Evolutionary conservation across 345 rosid species (phyloP).

Genomic region (Pelargonium nanum): DNA sequence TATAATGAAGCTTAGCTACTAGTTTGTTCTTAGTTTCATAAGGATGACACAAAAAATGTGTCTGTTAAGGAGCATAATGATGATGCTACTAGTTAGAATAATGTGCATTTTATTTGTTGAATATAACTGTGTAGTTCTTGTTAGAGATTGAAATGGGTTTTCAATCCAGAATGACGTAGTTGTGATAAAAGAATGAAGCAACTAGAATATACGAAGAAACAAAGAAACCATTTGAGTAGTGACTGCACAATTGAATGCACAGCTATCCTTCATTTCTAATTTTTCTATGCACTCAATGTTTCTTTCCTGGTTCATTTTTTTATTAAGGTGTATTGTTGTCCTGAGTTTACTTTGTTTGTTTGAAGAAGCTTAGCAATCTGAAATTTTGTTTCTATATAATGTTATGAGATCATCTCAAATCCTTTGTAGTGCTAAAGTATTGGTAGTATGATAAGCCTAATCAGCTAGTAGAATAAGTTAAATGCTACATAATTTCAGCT

Average conservation of each 20-base stretch:
- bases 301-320: neutral
- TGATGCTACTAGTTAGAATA: no score
- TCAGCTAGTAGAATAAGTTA: neutral
- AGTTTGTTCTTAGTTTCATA: no score
- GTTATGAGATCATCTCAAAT: neutral
- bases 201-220: neutral
- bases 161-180: neutral
- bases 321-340: neutral
- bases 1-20: no score
- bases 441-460: neutral
- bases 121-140: neutral
- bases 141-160: no score
- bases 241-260: no score
- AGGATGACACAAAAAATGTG: no score
- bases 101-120: neutral
- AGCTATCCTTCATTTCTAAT: no score
- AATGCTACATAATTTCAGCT: neutral
- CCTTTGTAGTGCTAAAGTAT: neutral
- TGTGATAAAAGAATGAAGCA: neutral
- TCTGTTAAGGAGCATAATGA: no score
- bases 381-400: neutral
- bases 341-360: neutral
- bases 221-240: no score
- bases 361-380: neutral
- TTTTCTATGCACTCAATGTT: neutral